A percentile compares a stretch with the other conserved stretches of the same genome.
phyloP scores from a whole-genome alignment of 108 stramenopile genomes.

The Nitzschia palea region DNA sequence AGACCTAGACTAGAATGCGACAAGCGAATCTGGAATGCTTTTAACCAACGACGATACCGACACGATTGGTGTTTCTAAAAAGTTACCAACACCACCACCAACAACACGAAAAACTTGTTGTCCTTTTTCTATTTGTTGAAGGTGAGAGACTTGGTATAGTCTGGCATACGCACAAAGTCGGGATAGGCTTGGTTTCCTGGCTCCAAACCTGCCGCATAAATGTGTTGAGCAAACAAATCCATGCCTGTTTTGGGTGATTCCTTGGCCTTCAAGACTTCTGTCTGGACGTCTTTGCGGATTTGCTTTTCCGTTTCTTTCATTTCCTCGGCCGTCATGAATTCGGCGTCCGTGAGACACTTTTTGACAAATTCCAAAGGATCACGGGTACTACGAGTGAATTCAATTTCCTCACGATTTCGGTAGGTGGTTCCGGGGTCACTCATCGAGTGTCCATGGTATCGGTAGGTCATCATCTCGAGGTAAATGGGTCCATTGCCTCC shows the following conservation, averaged over 20 bases:
- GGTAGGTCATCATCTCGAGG: constrained; percentile 98
- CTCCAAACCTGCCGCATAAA: constrained; percentile 61
- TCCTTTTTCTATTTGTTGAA: constrained; percentile 28
- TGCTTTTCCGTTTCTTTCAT: constrained; percentile 96
- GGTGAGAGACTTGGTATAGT: constrained; percentile 69
- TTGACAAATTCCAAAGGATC: constrained; percentile 98
- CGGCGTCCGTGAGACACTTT: constrained; percentile 89
- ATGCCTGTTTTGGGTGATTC: constrained; percentile 53
- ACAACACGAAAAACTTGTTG: too few species aligned
- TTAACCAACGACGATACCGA: too few species aligned
- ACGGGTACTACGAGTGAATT: constrained; percentile 91
- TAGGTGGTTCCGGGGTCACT: constrained; percentile 99
- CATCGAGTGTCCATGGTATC: constrained; percentile 99
- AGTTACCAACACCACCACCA: too few species aligned
- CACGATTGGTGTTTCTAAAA: too few species aligned
- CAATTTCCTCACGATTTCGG: constrained; percentile 99
- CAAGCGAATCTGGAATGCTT: too few species aligned
- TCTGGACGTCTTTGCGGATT: constrained; percentile 92
- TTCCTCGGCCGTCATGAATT: constrained; percentile 88
- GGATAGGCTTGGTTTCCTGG: constrained; percentile 66
- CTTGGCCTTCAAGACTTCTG: constrained; percentile 88
- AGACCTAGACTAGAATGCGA: too few species aligned
- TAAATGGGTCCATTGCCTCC: constrained; percentile 98
- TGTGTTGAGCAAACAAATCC: constrained; percentile 55
- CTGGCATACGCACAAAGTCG: constrained; percentile 85